Conservation (phyloP, 306 rosid genomes). For the Prunus kanzakura region DNA sequence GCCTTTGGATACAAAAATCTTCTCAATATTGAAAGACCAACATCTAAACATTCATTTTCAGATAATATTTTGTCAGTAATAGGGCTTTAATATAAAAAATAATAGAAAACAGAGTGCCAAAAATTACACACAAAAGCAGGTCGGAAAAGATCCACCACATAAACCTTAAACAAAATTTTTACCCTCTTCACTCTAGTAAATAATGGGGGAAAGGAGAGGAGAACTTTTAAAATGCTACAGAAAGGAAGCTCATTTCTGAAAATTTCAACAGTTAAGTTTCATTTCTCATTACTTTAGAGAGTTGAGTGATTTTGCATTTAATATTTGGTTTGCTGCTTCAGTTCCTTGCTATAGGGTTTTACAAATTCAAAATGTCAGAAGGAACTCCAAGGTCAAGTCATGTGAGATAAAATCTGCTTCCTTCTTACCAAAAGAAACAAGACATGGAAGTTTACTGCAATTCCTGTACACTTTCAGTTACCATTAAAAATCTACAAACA, state of each 20-base stretch:
- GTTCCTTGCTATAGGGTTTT: not conserved
- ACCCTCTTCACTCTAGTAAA: slow-evolving; percentile 7
- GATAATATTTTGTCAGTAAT: slow-evolving; percentile 19
- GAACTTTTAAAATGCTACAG: not conserved
- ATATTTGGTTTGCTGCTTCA: not conserved
- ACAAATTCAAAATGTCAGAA: not conserved
- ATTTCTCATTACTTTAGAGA: not conserved
- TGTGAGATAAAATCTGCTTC: not conserved
- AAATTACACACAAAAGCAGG: not conserved
- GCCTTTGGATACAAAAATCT: slow-evolving; percentile 82
- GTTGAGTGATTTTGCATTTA: not conserved
- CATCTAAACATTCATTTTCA: slow-evolving; percentile 54
- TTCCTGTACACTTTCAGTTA: slow-evolving; percentile 2
- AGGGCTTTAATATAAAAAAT: not conserved
- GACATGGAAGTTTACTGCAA: not conserved
- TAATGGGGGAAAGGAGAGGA: not conserved
- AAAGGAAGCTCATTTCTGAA: not conserved
- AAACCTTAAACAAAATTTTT: not conserved
- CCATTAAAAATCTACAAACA: not conserved
- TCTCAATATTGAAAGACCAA: slow-evolving; percentile 82
- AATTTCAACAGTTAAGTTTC: not conserved
- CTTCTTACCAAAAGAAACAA: not conserved
- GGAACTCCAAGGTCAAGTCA: not conserved
- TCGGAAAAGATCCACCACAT: not conserved
- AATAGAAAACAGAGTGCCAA: not conserved